phyloP scores from a whole-genome alignment of 176 grass and related monocot genomes.

The Ananas comosus region DNA sequence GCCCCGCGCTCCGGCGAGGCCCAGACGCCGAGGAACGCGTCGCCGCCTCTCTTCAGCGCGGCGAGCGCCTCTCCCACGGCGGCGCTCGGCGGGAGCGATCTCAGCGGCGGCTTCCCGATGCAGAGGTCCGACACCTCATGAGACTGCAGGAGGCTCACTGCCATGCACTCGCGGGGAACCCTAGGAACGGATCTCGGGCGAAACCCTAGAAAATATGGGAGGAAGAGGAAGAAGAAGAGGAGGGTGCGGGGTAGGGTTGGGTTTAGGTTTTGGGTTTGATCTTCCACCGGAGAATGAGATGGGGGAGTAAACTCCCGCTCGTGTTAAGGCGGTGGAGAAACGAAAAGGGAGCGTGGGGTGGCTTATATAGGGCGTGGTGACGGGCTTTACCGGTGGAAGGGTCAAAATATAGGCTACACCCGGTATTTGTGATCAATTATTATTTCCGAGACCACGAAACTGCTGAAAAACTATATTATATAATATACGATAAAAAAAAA shows the following conservation, averaged over 20 bases:
- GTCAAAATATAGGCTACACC: too few species aligned
- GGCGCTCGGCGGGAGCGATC: constrained; percentile 36
- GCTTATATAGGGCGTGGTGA: too few species aligned
- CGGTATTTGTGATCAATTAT: too few species aligned
- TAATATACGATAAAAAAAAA: too few species aligned
- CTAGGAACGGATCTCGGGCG: background rate
- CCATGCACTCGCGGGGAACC: constrained; percentile 31
- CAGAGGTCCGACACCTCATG: constrained; percentile 77
- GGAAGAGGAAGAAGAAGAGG: background rate
- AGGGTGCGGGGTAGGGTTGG: background rate
- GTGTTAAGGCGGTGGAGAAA: too few species aligned
- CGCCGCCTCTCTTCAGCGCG: constrained; percentile 20
- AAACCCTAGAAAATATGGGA: background rate
- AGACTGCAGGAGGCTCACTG: constrained; percentile 30
- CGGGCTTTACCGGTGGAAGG: too few species aligned
- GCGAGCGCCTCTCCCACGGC: constrained; percentile 33
- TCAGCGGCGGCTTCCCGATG: constrained; percentile 76
- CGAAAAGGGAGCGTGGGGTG: too few species aligned
- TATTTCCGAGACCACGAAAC: too few species aligned
- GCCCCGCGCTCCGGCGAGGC: constrained; percentile 9
- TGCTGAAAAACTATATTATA: too few species aligned
- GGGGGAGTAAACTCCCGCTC: too few species aligned
- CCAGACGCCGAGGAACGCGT: constrained; percentile 34
- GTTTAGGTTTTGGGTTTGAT: too few species aligned
- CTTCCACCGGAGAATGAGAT: too few species aligned